phyloP scores from a whole-genome alignment of 1,284 basidiomycete species.

The Peniophora sp. region DNA sequence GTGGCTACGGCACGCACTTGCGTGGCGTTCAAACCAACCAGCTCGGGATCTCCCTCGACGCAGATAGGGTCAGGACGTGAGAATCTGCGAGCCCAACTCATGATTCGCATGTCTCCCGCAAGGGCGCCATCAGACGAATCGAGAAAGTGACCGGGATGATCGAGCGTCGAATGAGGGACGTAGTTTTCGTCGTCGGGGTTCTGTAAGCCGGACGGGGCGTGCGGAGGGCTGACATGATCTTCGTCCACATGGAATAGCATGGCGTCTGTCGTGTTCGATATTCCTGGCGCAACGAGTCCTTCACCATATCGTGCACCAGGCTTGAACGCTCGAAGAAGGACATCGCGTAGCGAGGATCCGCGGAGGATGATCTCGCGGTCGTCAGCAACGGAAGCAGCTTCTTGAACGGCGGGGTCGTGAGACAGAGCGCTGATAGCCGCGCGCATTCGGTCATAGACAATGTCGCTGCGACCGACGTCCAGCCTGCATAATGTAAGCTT shows the following conservation, averaged over 20 bases:
- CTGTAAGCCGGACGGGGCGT: conserved; percentile 19
- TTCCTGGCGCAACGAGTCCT: background rate
- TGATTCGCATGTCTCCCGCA: conserved; percentile 60
- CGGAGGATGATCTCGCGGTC: conserved; percentile 45
- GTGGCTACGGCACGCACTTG: conserved; percentile 80
- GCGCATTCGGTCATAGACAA: conserved; percentile 64
- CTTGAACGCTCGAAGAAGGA: conserved; percentile 50
- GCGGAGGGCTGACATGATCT: conserved; percentile 16
- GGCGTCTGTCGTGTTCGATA: background rate
- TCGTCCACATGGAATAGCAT: background rate
- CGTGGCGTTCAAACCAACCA: conserved; percentile 64
- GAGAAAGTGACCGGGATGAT: conserved; percentile 23
- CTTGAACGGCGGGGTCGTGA: conserved; percentile 42
- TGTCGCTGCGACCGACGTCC: conserved; percentile 64
- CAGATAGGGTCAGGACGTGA: conserved; percentile 51
- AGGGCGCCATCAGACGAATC: conserved; percentile 42
- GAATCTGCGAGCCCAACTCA: conserved; percentile 71
- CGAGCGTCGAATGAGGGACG: conserved; percentile 22
- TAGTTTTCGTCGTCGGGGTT: conserved; percentile 28
- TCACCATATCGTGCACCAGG: conserved; percentile 9
- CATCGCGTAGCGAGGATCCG: conserved; percentile 65
- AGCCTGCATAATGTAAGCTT: conserved; percentile 29
- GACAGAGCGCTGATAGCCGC: conserved; percentile 56
- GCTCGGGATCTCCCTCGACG: conserved; percentile 74
- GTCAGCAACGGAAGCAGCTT: conserved; percentile 21